Conservation (phyloP, 2,329 filamentous ascomycete species). For the Pseudocercospora macadamiae region DNA sequence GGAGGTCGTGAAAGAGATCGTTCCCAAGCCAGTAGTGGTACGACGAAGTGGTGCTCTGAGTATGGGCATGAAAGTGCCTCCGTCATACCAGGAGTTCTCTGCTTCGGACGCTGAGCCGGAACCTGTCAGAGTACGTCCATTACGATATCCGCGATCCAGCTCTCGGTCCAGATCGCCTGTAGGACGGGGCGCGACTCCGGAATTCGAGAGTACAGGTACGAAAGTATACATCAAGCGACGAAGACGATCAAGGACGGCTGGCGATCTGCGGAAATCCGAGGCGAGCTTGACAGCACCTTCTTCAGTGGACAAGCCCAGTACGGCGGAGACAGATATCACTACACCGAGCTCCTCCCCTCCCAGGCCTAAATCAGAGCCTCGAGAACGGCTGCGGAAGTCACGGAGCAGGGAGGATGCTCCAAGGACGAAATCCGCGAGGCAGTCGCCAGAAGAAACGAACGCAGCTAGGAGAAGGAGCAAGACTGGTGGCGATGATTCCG, state of each 20-base stretch:
- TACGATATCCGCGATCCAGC: constrained; percentile 28
- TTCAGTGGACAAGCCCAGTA: constrained; percentile 33
- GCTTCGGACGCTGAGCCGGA: constrained; percentile 30
- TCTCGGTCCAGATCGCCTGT: constrained; percentile 30
- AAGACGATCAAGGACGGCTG: constrained; percentile 26
- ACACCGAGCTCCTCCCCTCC: constrained; percentile 31
- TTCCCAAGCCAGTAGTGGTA: constrained; percentile 36
- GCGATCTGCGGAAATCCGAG: constrained; percentile 28
- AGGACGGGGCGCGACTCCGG: constrained; percentile 29
- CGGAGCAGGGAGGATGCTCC: constrained; percentile 19
- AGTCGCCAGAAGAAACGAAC: constrained; percentile 17
- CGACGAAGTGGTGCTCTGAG: constrained; percentile 35
- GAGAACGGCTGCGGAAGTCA: constrained; percentile 16
- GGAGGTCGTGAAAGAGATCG: constrained; percentile 30
- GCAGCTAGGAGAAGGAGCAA: constrained; percentile 18
- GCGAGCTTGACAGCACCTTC: constrained; percentile 36
- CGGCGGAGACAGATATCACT: constrained; percentile 36
- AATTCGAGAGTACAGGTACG: constrained; percentile 37
- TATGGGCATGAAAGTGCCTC: constrained; percentile 38
- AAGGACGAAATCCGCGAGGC: constrained; percentile 12
- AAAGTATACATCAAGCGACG: constrained; percentile 39
- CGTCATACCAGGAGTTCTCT: constrained; percentile 36
- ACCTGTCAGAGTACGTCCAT: constrained; percentile 28
- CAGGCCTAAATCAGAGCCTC: constrained; percentile 24
- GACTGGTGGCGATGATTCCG: constrained; percentile 16